A percentile compares a stretch with the other conserved stretches of the same genome.
Evolutionary conservation across 1,139 yeast genomes (phyloP).

Genomic region (Candida sanyaensis): DNA sequence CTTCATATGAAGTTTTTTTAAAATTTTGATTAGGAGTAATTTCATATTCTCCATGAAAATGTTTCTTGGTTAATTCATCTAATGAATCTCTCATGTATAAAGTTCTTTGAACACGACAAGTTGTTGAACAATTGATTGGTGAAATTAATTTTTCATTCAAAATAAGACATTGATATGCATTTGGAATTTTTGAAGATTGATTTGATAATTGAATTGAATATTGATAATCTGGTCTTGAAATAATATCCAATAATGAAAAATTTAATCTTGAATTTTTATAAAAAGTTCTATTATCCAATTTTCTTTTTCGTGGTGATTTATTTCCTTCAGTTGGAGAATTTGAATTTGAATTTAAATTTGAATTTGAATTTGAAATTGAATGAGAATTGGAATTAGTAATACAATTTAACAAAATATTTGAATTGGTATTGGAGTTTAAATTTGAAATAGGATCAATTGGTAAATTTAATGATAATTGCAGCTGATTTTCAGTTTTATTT

Average conservation of each 20-base stretch:
- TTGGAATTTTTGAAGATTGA: constrained; percentile 10
- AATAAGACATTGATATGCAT: constrained; percentile 9
- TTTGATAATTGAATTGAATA: constrained; percentile 11
- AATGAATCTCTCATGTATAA: constrained; percentile 12
- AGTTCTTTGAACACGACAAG: constrained; percentile 14
- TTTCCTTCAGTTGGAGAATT: neutral
- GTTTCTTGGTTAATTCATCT: constrained; percentile 1
- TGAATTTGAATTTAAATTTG: neutral
- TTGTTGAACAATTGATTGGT: constrained; percentile 9
- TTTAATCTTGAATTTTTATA: constrained; percentile 9
- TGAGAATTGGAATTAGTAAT: neutral
- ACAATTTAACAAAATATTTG: neutral
- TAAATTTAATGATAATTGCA: constrained; percentile 10
- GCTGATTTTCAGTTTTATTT: constrained; percentile 8
- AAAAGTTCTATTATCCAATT: constrained; percentile 3
- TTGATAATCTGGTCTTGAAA: constrained; percentile 12
- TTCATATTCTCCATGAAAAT: constrained; percentile 8
- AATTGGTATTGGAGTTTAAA: constrained; percentile 8
- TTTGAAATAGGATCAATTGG: constrained; percentile 2
- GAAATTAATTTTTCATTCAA: constrained; percentile 13
- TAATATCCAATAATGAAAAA: constrained; percentile 9
- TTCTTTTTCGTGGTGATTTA: constrained; percentile 6
- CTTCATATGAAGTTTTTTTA: constrained; percentile 15
- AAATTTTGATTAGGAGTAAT: constrained; percentile 14
- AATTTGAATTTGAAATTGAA: no score